Percentiles rank a stretch among this genome's conserved stretches.
Conservation (phyloP, 2,329 filamentous ascomycete species). For the Alternaria sp. region DNA sequence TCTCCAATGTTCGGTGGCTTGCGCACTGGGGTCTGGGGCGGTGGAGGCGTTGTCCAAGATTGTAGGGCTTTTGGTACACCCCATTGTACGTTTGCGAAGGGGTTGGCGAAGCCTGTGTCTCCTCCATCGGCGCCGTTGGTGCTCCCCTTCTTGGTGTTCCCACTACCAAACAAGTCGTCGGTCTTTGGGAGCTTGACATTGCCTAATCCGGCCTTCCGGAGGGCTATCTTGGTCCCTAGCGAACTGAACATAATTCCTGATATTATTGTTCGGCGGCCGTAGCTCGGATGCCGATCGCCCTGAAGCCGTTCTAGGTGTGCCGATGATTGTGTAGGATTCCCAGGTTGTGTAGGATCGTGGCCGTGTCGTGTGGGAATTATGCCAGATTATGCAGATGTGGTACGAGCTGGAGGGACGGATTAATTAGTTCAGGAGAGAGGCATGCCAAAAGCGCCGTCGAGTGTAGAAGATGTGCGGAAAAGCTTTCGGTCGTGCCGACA, state of each 20-base stretch:
- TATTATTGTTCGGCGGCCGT: background rate
- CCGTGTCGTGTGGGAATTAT: background rate
- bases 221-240: conserved; percentile 66
- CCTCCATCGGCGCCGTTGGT: conserved; percentile 23
- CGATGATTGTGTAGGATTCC: background rate
- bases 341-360: background rate
- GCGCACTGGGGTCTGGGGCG: conserved; percentile 37
- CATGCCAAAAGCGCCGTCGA: conserved; percentile 4
- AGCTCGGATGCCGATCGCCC: conserved; percentile 2
- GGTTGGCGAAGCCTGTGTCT: conserved; percentile 40
- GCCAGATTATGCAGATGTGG: conserved; percentile 7
- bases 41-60: conserved; percentile 46
- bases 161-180: conserved; percentile 30
- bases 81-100: conserved; percentile 51
- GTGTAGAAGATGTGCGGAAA: conserved; percentile 13
- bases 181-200: conserved; percentile 57
- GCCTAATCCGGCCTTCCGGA: conserved; percentile 65
- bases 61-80: conserved; percentile 42
- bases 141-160: conserved; percentile 41
- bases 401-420: background rate
- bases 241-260: conserved; percentile 62
- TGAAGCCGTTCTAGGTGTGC: conserved; percentile 4
- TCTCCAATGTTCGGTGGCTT: conserved; percentile 40
- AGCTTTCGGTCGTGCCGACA: conserved; percentile 20
- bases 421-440: background rate